Conservation (phyloP, 2,329 filamentous ascomycete genomes). For the Pseudocercospora crystallina region DNA sequence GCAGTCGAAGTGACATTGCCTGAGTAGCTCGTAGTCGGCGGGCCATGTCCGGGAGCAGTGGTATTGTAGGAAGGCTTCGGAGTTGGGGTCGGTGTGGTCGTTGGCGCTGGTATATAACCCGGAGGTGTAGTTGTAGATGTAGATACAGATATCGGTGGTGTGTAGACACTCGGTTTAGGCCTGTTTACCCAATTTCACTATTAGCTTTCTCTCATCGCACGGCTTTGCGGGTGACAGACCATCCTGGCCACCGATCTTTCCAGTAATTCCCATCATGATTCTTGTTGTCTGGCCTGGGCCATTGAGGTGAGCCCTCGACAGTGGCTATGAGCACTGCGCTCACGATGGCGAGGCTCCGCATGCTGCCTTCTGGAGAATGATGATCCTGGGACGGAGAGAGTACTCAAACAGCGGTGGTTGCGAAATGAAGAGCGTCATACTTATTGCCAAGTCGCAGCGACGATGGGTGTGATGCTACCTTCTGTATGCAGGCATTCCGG, state of each 20-base stretch:
- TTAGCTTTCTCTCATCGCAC: background rate
- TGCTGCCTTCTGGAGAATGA: too few species aligned
- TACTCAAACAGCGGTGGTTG: too few species aligned
- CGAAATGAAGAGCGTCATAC: too few species aligned
- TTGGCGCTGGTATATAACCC: background rate
- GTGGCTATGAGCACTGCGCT: too few species aligned
- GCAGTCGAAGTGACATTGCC: background rate
- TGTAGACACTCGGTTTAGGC: slow-evolving; percentile 14
- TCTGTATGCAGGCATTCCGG: too few species aligned
- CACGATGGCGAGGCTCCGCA: too few species aligned
- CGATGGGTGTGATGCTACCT: too few species aligned
- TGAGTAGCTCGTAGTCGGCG: too few species aligned
- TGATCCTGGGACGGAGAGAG: too few species aligned
- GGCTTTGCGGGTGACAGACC: background rate
- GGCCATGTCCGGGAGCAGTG: background rate
- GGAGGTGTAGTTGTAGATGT: slow-evolving; percentile 1
- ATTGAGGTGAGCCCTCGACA: too few species aligned
- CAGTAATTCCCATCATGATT: background rate
- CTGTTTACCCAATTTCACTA: background rate
- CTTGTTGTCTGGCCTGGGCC: too few species aligned
- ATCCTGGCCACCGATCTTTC: background rate
- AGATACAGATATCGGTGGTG: slow-evolving; percentile 7
- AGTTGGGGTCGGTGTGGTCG: background rate
- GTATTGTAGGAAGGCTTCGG: background rate
- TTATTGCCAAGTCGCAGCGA: too few species aligned